phyloP scores from a whole-genome alignment of 768 basidiomycete genomes.

The Leccinum barrowsii region DNA sequence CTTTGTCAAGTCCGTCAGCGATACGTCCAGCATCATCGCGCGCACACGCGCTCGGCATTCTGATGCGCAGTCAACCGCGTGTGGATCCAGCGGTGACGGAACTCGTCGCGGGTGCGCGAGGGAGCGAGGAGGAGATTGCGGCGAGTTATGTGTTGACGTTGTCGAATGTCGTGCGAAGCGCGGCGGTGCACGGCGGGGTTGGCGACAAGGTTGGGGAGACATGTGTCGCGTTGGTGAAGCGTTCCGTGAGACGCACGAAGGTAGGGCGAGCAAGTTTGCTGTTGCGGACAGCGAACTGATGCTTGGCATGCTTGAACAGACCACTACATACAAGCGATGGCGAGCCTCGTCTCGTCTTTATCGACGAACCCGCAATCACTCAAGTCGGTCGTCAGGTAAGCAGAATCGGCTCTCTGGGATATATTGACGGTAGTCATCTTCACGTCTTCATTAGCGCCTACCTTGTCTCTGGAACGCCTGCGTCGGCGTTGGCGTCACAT shows the following conservation, averaged over 20 bases:
- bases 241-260: conserved; percentile 69
- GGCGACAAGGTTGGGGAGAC: conserved; percentile 72
- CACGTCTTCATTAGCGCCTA: conserved; percentile 42
- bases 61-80: conserved; percentile 88
- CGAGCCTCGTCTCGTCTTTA: conserved; percentile 58
- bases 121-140: conserved; percentile 66
- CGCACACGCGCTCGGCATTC: conserved; percentile 77
- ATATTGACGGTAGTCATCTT: neutral
- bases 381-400: conserved; percentile 60
- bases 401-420: conserved; percentile 25
- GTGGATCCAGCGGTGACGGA: conserved; percentile 96
- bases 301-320: conserved; percentile 39
- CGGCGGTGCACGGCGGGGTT: conserved; percentile 56
- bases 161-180: conserved; percentile 69
- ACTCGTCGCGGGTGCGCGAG: conserved; percentile 58
- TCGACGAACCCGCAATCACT: conserved; percentile 61
- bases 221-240: conserved; percentile 80
- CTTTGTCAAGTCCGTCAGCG: conserved; percentile 89
- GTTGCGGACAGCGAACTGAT: neutral
- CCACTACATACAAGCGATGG: conserved; percentile 64
- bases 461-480: conserved; percentile 65
- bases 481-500: conserved; percentile 58
- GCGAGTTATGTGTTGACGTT: conserved; percentile 75
- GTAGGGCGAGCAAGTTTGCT: conserved; percentile 31
- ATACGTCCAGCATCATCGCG: conserved; percentile 72